These are phyloP conservation scores for Ascodesmis nigricans DNA, from an alignment of 495 filamentous ascomycete species.

Conservation along the genomic window DNA sequence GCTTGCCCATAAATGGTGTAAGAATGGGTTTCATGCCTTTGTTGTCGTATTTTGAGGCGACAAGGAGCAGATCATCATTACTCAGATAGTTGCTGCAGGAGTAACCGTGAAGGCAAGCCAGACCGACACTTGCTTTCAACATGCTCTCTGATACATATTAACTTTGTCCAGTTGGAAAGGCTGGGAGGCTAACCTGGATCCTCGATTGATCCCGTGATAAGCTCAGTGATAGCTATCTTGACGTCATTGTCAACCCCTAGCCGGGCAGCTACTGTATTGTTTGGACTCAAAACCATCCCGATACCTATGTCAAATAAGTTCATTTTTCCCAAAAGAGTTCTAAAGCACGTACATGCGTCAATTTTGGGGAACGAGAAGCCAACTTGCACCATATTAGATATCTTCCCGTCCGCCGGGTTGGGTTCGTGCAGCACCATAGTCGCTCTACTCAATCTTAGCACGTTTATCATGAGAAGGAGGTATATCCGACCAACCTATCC, in stretches of 20 bases:
- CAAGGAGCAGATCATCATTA: slow-evolving; percentile 20
- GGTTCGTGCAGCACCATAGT: too few relatives aligned
- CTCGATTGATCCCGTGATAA: slow-evolving; percentile 8
- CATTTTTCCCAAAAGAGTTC: neutral
- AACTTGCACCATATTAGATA: slow-evolving; percentile 20
- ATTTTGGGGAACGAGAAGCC: slow-evolving; percentile 16
- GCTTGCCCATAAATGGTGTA: too few relatives aligned
- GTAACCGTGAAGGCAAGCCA: slow-evolving; percentile 20
- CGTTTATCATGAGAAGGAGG: too few relatives aligned
- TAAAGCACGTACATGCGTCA: slow-evolving; percentile 12
- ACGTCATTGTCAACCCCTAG: slow-evolving; percentile 13
- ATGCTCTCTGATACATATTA: slow-evolving; percentile 9
- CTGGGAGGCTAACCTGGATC: slow-evolving; percentile 4
- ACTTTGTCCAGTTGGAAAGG: neutral
- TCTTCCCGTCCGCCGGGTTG: neutral
- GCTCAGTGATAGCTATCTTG: slow-evolving; percentile 15
- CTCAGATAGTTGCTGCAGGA: slow-evolving; percentile 20
- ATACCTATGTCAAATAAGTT: slow-evolving; percentile 1
- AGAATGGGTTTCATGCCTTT: neutral
- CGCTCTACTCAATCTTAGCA: too few relatives aligned
- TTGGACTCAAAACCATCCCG: slow-evolving; percentile 19
- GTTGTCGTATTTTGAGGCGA: slow-evolving; percentile 17
- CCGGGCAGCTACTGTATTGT: slow-evolving; percentile 18
- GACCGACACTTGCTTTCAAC: slow-evolving; percentile 16
- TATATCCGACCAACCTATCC: too few relatives aligned